A percentile compares a stretch with the other conserved stretches of the same genome.
Conservation (phyloP, 805 yeast species). For the Dipodascus albidus region DNA sequence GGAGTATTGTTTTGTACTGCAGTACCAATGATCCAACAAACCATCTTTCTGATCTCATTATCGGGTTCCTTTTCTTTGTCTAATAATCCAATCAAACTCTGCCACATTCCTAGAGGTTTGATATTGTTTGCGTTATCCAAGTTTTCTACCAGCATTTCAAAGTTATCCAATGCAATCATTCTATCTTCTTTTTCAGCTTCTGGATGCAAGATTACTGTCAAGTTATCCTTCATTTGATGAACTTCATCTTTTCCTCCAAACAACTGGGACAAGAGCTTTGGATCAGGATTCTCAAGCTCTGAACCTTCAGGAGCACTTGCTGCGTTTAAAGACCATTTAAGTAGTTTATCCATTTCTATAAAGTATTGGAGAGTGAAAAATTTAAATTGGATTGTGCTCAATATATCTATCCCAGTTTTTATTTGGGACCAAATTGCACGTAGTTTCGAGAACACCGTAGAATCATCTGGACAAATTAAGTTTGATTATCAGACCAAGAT, state of each 20-base stretch:
- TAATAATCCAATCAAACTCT: slow-evolving; percentile 45
- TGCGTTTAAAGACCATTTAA: slow-evolving; percentile 86
- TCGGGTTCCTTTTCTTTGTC: slow-evolving; percentile 31
- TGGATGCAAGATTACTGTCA: slow-evolving; percentile 44
- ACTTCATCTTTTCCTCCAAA: slow-evolving; percentile 84
- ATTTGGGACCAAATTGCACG: neutral
- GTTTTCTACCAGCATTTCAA: slow-evolving; percentile 88
- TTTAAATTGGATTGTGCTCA: neutral
- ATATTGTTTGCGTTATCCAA: slow-evolving; percentile 91
- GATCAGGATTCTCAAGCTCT: slow-evolving; percentile 51
- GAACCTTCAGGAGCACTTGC: slow-evolving; percentile 31
- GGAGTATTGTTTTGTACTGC: slow-evolving; percentile 86
- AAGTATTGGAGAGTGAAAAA: neutral
- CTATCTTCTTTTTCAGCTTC: slow-evolving; percentile 54
- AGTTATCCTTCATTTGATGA: slow-evolving; percentile 69
- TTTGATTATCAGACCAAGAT: neutral
- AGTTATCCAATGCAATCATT: slow-evolving; percentile 72
- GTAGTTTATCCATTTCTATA: slow-evolving; percentile 64
- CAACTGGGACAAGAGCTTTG: slow-evolving; percentile 65
- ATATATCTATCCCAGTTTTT: neutral
- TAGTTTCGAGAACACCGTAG: neutral
- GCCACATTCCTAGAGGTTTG: slow-evolving; percentile 77
- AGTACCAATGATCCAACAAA: slow-evolving; percentile 72
- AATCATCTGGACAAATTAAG: neutral
- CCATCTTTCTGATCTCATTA: slow-evolving; percentile 35